These are phyloP conservation scores for Stevia rebaudiana DNA, from an alignment of 140 eudicot genomes.

Conservation along the genomic window DNA sequence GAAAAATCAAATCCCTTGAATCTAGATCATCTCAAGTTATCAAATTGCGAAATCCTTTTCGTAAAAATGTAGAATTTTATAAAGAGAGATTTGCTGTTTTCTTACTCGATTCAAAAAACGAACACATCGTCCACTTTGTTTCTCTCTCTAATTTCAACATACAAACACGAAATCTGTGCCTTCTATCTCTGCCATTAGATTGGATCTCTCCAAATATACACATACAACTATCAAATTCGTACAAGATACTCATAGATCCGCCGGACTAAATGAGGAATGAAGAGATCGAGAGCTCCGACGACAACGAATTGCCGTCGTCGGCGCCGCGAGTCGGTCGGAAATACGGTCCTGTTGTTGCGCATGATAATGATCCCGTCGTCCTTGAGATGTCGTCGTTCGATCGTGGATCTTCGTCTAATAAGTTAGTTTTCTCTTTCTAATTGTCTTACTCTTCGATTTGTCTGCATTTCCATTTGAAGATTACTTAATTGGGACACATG, in stretches of 20 bases:
- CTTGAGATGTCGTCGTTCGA: conserved; percentile 56
- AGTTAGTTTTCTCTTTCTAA: conserved; percentile 1
- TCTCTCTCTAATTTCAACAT: conserved; percentile 19
- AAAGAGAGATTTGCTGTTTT: conserved; percentile 25
- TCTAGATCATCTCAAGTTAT: neutral
- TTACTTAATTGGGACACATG: neutral
- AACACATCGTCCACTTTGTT: conserved; percentile 30
- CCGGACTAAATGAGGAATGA: conserved; percentile 40
- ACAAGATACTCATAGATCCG: neutral
- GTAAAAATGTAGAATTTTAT: neutral
- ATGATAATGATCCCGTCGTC: conserved; percentile 52
- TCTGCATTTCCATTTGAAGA: neutral
- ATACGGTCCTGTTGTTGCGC: conserved; percentile 53
- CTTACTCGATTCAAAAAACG: conserved; percentile 34
- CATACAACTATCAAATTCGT: conserved; percentile 3
- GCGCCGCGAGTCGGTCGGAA: conserved; percentile 36
- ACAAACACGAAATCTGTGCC: conserved; percentile 25
- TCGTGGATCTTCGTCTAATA: conserved; percentile 34
- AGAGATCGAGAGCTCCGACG: conserved; percentile 56
- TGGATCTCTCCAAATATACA: conserved; percentile 26
- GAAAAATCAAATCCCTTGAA: neutral
- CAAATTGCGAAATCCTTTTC: neutral
- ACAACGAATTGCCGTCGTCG: conserved; percentile 36
- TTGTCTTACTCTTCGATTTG: neutral
- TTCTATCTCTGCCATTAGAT: conserved; percentile 22